phyloP scores from a whole-genome alignment of 2,329 filamentous ascomycete species.

The Ophiostoma triangulosporum region DNA sequence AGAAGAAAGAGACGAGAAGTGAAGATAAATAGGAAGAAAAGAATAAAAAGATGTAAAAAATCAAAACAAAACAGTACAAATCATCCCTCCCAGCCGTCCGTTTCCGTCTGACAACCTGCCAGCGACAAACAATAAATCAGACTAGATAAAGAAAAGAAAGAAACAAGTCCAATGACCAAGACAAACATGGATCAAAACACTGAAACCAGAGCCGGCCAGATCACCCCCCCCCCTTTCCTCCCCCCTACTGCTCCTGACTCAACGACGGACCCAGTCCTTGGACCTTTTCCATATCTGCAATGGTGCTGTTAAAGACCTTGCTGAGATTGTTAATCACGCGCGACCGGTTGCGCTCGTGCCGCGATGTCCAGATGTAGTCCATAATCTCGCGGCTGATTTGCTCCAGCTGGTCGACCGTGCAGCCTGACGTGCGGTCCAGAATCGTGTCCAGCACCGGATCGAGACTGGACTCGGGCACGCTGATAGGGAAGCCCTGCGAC shows the following conservation, averaged over 20 bases:
- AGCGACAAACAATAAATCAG: too few species aligned
- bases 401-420: slow-evolving; percentile 86
- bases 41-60: background rate
- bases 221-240: too few species aligned
- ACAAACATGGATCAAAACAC: too few species aligned
- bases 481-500: slow-evolving; percentile 32
- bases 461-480: slow-evolving; percentile 36
- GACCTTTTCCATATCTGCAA: slow-evolving; percentile 50
- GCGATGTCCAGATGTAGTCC: slow-evolving; percentile 72
- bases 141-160: too few species aligned
- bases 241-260: slow-evolving; percentile 25
- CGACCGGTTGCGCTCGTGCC: slow-evolving; percentile 73
- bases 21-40: background rate
- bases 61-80: background rate
- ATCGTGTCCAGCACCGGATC: slow-evolving; percentile 47
- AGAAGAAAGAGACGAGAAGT: background rate
- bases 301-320: slow-evolving; percentile 62
- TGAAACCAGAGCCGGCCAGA: too few species aligned
- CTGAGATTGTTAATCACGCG: slow-evolving; percentile 45
- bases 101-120: too few species aligned
- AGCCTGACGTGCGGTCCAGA: slow-evolving; percentile 55
- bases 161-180: too few species aligned
- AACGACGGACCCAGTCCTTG: slow-evolving; percentile 29
- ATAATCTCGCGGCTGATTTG: slow-evolving; percentile 85
- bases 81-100: too few species aligned